Evolutionary conservation across 2,329 filamentous ascomycete genomes (phyloP).

Genomic region (Aureobasidium sp.): DNA sequence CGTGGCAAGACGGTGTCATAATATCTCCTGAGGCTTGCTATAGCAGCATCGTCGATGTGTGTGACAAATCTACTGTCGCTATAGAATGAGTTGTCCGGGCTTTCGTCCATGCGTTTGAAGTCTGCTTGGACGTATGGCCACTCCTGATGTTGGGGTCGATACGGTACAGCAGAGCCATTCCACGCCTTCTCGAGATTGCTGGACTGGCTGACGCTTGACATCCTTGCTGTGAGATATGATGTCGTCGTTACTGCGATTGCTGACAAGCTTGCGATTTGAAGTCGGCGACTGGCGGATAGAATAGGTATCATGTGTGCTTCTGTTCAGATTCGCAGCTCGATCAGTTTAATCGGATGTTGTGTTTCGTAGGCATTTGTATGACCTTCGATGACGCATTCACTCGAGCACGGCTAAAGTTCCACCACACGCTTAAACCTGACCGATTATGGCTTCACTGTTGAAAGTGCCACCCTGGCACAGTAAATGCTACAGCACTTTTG

Average conservation of each 20-base stretch:
- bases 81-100: constrained; percentile 32
- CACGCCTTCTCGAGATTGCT: neutral
- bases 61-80: constrained; percentile 42
- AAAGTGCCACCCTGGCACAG: neutral
- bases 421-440: neutral
- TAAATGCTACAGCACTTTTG: neutral
- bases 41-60: constrained; percentile 46
- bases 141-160: constrained; percentile 24
- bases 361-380: neutral
- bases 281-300: neutral
- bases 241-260: constrained; percentile 7
- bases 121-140: constrained; percentile 32
- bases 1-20: constrained; percentile 37
- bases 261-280: constrained; percentile 2
- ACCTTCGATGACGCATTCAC: neutral
- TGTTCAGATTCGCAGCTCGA: neutral
- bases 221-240: neutral
- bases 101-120: constrained; percentile 33
- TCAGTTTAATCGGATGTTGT: neutral
- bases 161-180: constrained; percentile 17
- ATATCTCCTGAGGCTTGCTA: constrained; percentile 37
- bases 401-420: neutral
- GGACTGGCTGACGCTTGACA: constrained; percentile 4
- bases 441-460: neutral
- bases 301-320: constrained; percentile 5